Evolutionary conservation across 768 basidiomycete genomes (phyloP).

Genomic region (Suillus plorans): DNA sequence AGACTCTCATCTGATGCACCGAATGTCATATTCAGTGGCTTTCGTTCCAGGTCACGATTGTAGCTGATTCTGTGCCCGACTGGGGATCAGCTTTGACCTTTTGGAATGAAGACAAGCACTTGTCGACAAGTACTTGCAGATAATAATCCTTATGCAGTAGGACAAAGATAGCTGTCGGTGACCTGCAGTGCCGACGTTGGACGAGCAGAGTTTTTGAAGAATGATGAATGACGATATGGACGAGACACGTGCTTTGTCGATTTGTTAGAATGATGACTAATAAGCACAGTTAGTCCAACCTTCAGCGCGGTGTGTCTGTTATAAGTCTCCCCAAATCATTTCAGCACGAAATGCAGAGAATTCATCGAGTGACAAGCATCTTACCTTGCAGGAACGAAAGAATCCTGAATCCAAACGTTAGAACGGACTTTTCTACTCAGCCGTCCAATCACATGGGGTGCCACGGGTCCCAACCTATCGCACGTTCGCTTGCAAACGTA

Average conservation of each 20-base stretch:
- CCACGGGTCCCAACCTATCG: slow-evolving; percentile 34
- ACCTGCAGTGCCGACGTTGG: neutral
- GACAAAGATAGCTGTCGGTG: neutral
- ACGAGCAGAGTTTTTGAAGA: slow-evolving; percentile 17
- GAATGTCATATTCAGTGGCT: slow-evolving; percentile 40
- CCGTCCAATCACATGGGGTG: slow-evolving; percentile 27
- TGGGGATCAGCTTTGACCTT: neutral
- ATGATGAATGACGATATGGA: slow-evolving; percentile 40
- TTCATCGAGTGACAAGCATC: slow-evolving; percentile 11
- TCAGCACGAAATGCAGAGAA: neutral
- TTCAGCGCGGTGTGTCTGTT: neutral
- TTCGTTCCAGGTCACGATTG: slow-evolving; percentile 24
- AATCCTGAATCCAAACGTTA: slow-evolving; percentile 9
- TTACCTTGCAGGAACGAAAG: slow-evolving; percentile 13
- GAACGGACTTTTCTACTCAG: slow-evolving; percentile 26
- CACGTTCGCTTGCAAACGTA: slow-evolving; percentile 30
- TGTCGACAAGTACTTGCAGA: neutral
- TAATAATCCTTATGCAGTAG: neutral
- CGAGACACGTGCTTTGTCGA: slow-evolving; percentile 32
- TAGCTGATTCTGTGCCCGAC: neutral
- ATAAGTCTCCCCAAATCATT: neutral
- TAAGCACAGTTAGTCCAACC: slow-evolving; percentile 22
- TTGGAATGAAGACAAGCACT: neutral
- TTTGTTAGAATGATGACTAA: slow-evolving; percentile 30
- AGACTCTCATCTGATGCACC: slow-evolving; percentile 57